Percentiles rank a stretch among this genome's conserved stretches.
Conservation (phyloP, 352 stramenopile species). For the Globisporangium megalacanthum region DNA sequence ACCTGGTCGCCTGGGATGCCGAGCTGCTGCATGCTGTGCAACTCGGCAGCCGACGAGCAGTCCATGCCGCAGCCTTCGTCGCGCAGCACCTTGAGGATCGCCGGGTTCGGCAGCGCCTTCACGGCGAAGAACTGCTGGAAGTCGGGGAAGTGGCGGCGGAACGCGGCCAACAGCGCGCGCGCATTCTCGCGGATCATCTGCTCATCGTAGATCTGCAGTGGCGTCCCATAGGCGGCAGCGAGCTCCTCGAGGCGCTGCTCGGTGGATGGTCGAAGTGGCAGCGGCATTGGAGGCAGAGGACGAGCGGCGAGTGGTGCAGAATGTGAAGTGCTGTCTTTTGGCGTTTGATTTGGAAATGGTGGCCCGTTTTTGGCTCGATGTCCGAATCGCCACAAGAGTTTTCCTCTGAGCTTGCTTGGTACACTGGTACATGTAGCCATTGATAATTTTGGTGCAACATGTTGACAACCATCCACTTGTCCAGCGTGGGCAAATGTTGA, state of each 20-base stretch:
- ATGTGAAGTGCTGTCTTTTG: no score
- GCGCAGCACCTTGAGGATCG: slow-evolving; percentile 77
- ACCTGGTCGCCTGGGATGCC: slow-evolving; percentile 69
- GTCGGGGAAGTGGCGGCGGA: slow-evolving; percentile 69
- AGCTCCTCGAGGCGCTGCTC: slow-evolving; percentile 60
- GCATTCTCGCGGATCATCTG: slow-evolving; percentile 79
- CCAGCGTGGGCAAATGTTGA: no score
- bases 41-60: slow-evolving; percentile 82
- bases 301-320: no score
- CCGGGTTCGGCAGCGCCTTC: slow-evolving; percentile 87
- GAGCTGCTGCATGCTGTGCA: slow-evolving; percentile 73
- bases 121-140: slow-evolving; percentile 89
- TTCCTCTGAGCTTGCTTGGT: no score
- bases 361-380: no score
- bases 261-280: slow-evolving; percentile 37
- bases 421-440: no score
- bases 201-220: slow-evolving; percentile 88
- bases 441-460: no score
- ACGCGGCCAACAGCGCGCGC: slow-evolving; percentile 55
- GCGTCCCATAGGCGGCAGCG: slow-evolving; percentile 70
- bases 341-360: no score
- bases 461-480: no score
- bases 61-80: slow-evolving; percentile 87
- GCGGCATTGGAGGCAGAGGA: no score
- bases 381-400: no score